Percentiles rank a stretch among this genome's conserved stretches.
Conservation (phyloP, 768 basidiomycete genomes). For the Tricholoma sp. region DNA sequence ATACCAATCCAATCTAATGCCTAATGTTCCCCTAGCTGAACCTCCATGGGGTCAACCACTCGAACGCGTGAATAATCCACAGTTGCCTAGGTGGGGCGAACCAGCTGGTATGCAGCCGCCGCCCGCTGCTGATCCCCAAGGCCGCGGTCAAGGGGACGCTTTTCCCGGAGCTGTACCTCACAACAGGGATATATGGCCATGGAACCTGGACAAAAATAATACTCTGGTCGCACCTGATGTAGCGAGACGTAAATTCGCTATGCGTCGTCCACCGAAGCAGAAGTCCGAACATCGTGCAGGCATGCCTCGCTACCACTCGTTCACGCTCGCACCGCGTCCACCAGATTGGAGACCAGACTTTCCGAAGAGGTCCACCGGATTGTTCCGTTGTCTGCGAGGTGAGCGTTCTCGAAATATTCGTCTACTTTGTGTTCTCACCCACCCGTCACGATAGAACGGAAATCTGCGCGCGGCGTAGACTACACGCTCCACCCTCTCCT, state of each 20-base stretch:
- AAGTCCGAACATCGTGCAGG: not conserved
- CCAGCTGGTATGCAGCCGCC: not conserved
- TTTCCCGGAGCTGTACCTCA: not conserved
- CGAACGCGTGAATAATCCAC: not conserved
- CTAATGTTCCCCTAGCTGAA: not conserved
- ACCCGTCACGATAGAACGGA: not conserved
- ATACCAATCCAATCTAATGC: not conserved
- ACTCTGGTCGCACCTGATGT: not conserved
- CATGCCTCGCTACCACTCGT: not conserved
- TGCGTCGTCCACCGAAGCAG: not conserved
- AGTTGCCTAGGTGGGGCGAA: not conserved
- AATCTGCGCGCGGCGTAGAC: not conserved
- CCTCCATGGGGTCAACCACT: not conserved
- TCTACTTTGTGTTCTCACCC: not conserved
- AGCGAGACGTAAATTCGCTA: not conserved
- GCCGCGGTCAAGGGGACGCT: too few relatives aligned
- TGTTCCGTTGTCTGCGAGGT: constrained; percentile 2
- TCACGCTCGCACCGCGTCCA: constrained; percentile 12
- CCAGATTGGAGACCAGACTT: constrained; percentile 13
- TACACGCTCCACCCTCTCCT: constrained; percentile 11
- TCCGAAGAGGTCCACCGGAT: not conserved
- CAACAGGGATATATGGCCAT: not conserved
- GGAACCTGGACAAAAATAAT: not conserved
- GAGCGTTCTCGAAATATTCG: not conserved
- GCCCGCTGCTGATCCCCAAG: too few relatives aligned